phyloP scores from a whole-genome alignment of 139 green algal genomes.

The Asterochloris erici region DNA sequence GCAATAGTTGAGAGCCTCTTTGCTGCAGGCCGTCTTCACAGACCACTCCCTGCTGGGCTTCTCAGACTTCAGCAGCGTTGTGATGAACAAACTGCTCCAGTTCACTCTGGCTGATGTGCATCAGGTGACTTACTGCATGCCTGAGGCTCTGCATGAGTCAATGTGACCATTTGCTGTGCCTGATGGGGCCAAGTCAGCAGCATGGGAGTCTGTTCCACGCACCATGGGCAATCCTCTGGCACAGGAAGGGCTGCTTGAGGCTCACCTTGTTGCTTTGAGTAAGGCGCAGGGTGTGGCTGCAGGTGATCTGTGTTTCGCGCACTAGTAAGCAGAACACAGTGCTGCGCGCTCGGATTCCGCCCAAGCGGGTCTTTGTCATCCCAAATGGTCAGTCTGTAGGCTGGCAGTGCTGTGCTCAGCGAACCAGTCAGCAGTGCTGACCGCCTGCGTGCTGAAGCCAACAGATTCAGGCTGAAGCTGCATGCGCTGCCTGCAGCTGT shows the following conservation, averaged over 20 bases:
- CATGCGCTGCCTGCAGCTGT: slow-evolving; percentile 54
- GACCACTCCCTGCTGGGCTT: slow-evolving; percentile 98
- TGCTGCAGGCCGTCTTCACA: slow-evolving; percentile 84
- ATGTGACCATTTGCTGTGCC: not conserved
- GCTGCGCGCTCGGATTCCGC: slow-evolving; percentile 82
- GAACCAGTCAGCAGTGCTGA: no score
- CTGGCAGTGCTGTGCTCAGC: no score
- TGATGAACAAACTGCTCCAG: slow-evolving; percentile 87
- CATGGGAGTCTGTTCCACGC: not conserved
- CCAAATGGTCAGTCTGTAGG: slow-evolving; percentile 67
- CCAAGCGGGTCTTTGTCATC: slow-evolving; percentile 86
- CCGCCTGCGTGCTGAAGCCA: no score
- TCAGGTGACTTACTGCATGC: slow-evolving; percentile 22
- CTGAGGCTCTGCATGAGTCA: not conserved
- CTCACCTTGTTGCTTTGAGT: not conserved
- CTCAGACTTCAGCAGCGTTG: slow-evolving; percentile 76
- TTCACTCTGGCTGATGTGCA: slow-evolving; percentile 72
- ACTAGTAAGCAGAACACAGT: slow-evolving; percentile 97
- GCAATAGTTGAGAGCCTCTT: not conserved
- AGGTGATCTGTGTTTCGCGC: slow-evolving; percentile 91
- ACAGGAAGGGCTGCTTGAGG: not conserved
- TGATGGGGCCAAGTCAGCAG: not conserved
- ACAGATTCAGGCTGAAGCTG: no score
- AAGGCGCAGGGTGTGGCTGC: not conserved
- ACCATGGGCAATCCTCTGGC: not conserved